phyloP scores from a whole-genome alignment of 345 rosid genomes.

The Gossypium raimondii region DNA sequence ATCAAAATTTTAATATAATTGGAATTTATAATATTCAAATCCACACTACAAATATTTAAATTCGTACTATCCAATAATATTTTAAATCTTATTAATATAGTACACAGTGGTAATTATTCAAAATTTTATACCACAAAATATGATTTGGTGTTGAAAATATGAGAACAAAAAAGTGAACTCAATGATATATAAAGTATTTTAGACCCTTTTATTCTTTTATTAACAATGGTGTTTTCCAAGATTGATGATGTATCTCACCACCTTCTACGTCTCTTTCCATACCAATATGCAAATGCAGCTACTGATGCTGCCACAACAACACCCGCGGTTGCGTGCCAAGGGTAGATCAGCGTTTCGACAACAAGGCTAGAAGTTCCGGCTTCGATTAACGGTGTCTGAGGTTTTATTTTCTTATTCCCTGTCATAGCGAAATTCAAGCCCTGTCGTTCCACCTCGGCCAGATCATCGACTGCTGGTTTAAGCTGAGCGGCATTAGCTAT shows the following conservation, averaged over 20 bases:
- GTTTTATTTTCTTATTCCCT: slow-evolving; percentile 34
- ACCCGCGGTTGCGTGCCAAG: slow-evolving; percentile 72
- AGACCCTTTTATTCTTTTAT: no score
- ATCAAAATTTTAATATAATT: no score
- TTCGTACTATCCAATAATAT: no score
- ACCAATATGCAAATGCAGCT: slow-evolving; percentile 87
- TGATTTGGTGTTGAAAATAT: no score
- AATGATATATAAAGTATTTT: no score
- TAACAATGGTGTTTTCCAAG: no score
- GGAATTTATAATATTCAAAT: no score
- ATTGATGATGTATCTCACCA: slow-evolving; percentile 40
- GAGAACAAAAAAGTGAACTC: no score
- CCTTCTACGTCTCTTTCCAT: slow-evolving; percentile 76
- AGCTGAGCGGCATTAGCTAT: slow-evolving; percentile 65
- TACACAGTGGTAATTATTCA: no score
- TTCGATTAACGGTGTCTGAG: slow-evolving; percentile 24
- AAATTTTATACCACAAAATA: no score
- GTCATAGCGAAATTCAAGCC: slow-evolving; percentile 68
- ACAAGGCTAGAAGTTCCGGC: slow-evolving; percentile 31
- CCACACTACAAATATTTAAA: no score
- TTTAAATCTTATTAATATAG: no score
- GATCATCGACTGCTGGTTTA: slow-evolving; percentile 54
- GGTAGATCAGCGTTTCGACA: slow-evolving; percentile 44
- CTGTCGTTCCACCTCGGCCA: slow-evolving; percentile 49
- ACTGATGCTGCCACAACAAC: slow-evolving; percentile 75